A percentile compares a stretch with the other conserved stretches of the same genome.
Conservation (phyloP, 2,329 filamentous ascomycete species). For the Zopfia rhizophila region DNA sequence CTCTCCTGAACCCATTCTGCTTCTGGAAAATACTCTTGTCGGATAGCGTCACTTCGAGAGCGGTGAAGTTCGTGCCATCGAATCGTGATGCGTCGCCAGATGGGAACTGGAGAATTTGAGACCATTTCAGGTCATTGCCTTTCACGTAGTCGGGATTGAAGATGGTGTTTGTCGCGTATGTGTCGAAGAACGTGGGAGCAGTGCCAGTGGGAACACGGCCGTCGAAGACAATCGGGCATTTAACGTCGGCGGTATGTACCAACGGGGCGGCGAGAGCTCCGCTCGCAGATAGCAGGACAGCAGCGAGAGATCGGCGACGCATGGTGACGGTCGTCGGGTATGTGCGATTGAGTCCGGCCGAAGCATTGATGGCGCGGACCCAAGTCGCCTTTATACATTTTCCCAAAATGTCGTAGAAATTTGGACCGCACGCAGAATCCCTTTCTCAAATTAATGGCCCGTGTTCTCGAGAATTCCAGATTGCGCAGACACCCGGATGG, state of each 20-base stretch:
- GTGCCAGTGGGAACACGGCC: conserved; percentile 34
- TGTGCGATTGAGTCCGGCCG: conserved; percentile 11
- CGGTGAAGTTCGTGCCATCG: conserved; percentile 23
- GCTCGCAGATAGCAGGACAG: conserved; percentile 32
- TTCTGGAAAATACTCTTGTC: conserved; percentile 34
- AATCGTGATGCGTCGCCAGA: conserved; percentile 29
- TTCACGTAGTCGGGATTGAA: conserved; percentile 36
- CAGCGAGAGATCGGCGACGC: conserved; percentile 34
- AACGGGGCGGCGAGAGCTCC: conserved; percentile 40
- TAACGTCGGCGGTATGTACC: no score
- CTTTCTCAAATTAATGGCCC: no score
- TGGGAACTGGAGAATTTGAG: conserved; percentile 33
- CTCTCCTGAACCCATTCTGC: conserved; percentile 36
- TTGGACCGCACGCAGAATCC: no score
- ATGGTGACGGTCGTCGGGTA: no score
- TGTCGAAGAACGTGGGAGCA: conserved; percentile 33
- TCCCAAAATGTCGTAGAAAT: no score
- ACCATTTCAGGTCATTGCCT: conserved; percentile 39
- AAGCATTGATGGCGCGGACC: no score
- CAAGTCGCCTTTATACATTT: no score
- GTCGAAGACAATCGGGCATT: conserved; percentile 44
- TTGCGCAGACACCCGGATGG: conserved; percentile 19
- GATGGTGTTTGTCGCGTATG: conserved; percentile 21
- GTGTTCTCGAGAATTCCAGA: conserved; percentile 19
- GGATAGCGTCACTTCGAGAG: conserved; percentile 39